Conservation (phyloP, 2,329 filamentous ascomycete genomes). For the Metarhizium album region DNA sequence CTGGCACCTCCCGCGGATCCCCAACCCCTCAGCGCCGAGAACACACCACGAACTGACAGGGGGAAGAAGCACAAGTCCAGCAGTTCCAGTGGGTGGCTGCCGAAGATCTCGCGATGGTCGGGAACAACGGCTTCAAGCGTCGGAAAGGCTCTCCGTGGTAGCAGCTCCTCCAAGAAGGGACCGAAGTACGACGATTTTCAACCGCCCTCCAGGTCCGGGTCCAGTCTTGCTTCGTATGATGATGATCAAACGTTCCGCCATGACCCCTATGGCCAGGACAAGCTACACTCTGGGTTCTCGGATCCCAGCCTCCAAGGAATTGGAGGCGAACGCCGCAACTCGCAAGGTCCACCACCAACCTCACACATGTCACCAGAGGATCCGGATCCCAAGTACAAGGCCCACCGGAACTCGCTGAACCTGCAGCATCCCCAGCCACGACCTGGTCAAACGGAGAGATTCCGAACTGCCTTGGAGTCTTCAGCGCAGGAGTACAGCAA, state of each 20-base stretch:
- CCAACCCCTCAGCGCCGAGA: conserved; percentile 55
- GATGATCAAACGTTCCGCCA: conserved; percentile 41
- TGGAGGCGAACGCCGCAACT: conserved; percentile 7
- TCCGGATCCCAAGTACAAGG: conserved; percentile 73
- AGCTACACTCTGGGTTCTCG: conserved; percentile 46
- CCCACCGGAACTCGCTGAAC: conserved; percentile 70
- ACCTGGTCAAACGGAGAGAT: conserved; percentile 61
- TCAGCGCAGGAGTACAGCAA: conserved; percentile 59
- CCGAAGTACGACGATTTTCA: conserved; percentile 49
- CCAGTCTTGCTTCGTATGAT: conserved; percentile 58
- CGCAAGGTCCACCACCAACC: conserved; percentile 30
- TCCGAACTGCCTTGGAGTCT: conserved; percentile 62
- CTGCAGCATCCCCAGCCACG: conserved; percentile 71
- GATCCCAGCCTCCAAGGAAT: conserved; percentile 33
- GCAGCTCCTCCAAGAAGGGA: conserved; percentile 44
- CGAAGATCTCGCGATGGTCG: conserved; percentile 94
- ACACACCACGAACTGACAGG: conserved; percentile 64
- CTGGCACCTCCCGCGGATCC: conserved; percentile 27
- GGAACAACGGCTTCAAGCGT: conserved; percentile 89
- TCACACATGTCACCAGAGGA: conserved; percentile 50
- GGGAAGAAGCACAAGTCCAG: conserved; percentile 82
- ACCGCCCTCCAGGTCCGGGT: conserved; percentile 63
- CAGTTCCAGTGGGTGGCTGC: conserved; percentile 67
- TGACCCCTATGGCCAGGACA: conserved; percentile 49
- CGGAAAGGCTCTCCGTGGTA: conserved; percentile 64